Base-by-base conservation (phyloP, 2,329 filamentous ascomycete species). In the Aspergillus texensis region DNA sequence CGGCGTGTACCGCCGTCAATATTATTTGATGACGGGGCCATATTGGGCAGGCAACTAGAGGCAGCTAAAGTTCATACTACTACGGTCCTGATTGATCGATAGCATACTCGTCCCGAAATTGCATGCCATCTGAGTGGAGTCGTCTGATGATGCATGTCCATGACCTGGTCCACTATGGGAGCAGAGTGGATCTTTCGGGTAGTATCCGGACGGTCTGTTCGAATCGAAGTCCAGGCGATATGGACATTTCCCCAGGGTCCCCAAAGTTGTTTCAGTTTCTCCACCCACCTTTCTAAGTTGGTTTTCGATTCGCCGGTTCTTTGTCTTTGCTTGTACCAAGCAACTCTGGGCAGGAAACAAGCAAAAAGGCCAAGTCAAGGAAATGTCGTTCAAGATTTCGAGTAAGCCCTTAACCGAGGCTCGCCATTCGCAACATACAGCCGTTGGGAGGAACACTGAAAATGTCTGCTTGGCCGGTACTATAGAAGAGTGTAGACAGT, bases 261-360 rank as follows among this genome's bases (percentile, higher is more conserved):
- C 32, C 52, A 55, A 39, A 26, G n/a, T 12, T 39, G 32, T 55
- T 39, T 55, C 52, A 39, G 28, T 32, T 21, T 55, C 52, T 28
- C 52, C 52, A 55, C 52, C 52, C n/a, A 39, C 9, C 32, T 1
- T 26, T 36, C 16, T 2, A 24, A 6, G 32, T 26, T 12, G 32
- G 19, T 21, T 12, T 2, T 55, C 11, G 9, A 55, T 32, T 55
- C 32, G 52, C 32, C 8, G 14, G 11, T 2, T 3, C 14, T 21
- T 10, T 39, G n/a, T 21, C 32, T 39, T 55, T 55, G n/a, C 52
- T 55, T 55, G 10, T 55, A 39, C 52, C 52, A 55, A 55, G 52
- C 52, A 55, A 39, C 32, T 55, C 52, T 55, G 9, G 52, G 52
- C 52, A 55, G 12, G 6, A 39, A 55, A 55, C 21, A 55, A 55